These are phyloP conservation scores for Hanseniaspora vineae DNA, from an alignment of 805 yeast genomes.

Conservation along the genomic window DNA sequence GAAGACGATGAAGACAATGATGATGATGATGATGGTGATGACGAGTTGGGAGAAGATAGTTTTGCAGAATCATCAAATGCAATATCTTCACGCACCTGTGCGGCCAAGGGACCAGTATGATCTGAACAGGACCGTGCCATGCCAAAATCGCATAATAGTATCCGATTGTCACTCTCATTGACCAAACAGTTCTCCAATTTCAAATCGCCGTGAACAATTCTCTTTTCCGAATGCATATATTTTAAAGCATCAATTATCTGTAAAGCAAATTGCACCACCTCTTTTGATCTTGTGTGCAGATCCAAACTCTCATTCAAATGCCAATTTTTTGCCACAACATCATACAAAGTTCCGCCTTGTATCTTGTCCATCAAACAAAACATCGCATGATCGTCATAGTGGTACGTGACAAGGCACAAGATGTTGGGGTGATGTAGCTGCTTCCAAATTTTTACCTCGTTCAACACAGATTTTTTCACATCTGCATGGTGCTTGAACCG, in stretches of 20 bases:
- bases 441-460: slow-evolving; percentile 71
- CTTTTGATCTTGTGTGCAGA: slow-evolving; percentile 23
- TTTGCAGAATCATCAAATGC: background rate
- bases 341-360: slow-evolving; percentile 72
- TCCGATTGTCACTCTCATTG: slow-evolving; percentile 25
- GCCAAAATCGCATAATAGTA: slow-evolving; percentile 81
- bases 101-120: slow-evolving; percentile 5
- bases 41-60: background rate
- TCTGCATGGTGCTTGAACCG: slow-evolving; percentile 36
- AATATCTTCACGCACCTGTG: too few species aligned
- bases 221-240: slow-evolving; percentile 48
- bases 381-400: slow-evolving; percentile 47
- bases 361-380: slow-evolving; percentile 63
- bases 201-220: slow-evolving; percentile 67
- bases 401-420: slow-evolving; percentile 46
- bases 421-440: slow-evolving; percentile 51
- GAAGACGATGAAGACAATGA: too few species aligned
- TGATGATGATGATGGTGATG: background rate
- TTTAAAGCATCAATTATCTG: slow-evolving; percentile 48
- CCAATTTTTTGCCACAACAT: slow-evolving; percentile 61
- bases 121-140: slow-evolving; percentile 36
- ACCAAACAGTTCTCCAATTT: slow-evolving; percentile 71
- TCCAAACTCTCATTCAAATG: slow-evolving; percentile 22
- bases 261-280: slow-evolving; percentile 27
- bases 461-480: slow-evolving; percentile 46